Percentiles rank a stretch among this genome's conserved stretches.
Evolutionary conservation across 208 protist species (phyloP).

Genomic region (Leishmania gerbilli): DNA sequence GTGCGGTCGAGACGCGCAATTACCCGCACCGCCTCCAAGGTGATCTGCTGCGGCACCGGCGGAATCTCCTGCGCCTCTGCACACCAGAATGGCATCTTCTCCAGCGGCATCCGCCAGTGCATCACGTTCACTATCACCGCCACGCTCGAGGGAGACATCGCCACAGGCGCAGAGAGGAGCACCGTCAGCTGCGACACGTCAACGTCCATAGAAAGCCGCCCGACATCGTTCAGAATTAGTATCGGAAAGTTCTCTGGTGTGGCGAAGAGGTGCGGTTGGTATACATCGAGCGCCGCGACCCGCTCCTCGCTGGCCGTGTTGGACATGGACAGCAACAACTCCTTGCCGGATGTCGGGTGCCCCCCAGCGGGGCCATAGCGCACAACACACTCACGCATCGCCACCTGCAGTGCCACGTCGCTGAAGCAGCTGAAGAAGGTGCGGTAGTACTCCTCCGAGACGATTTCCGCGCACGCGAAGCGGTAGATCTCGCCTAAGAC

Average conservation of each 20-base stretch:
- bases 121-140: slow-evolving; percentile 13
- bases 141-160: slow-evolving; percentile 12
- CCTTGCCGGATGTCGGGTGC: neutral
- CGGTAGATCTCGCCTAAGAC: slow-evolving; percentile 13
- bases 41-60: slow-evolving; percentile 14
- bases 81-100: slow-evolving; percentile 36
- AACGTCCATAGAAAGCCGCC: slow-evolving; percentile 17
- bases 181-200: slow-evolving; percentile 17
- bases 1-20: slow-evolving; percentile 14
- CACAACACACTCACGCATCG: slow-evolving; percentile 31
- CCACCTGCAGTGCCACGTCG: slow-evolving; percentile 50
- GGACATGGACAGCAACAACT: slow-evolving; percentile 18
- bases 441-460: slow-evolving; percentile 49
- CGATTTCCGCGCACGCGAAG: slow-evolving; percentile 42
- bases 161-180: slow-evolving; percentile 1
- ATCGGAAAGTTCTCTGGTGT: slow-evolving; percentile 25
- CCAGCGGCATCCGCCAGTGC: slow-evolving; percentile 18
- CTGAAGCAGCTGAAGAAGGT: slow-evolving; percentile 67
- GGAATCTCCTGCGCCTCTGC: slow-evolving; percentile 23
- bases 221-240: slow-evolving; percentile 24
- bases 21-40: slow-evolving; percentile 15
- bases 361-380: slow-evolving; percentile 10
- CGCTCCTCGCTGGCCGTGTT: slow-evolving; percentile 20
- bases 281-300: slow-evolving; percentile 12
- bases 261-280: slow-evolving; percentile 14